phyloP scores from a whole-genome alignment of 768 basidiomycete genomes.

The Pholiota conissans region DNA sequence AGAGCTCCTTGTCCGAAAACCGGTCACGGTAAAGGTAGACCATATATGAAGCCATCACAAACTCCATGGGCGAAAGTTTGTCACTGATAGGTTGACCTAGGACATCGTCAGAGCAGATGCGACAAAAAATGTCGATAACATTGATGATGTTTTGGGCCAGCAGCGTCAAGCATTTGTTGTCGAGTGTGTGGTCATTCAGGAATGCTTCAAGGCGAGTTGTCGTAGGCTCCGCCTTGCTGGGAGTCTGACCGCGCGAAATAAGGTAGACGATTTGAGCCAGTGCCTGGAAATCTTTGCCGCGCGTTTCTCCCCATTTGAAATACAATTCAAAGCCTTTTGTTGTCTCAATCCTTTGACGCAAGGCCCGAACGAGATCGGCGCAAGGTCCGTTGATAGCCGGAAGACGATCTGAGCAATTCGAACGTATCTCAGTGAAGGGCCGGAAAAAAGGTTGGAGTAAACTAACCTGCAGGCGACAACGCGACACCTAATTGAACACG shows the following conservation, averaged over 20 bases:
- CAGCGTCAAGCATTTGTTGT: background rate
- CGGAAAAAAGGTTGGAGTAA: background rate
- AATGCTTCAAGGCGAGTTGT: conserved; percentile 24
- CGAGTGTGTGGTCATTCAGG: conserved; percentile 13
- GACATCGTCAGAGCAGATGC: conserved; percentile 12
- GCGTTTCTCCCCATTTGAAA: conserved; percentile 42
- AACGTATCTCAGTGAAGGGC: background rate
- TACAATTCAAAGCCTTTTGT: conserved; percentile 35
- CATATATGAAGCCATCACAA: conserved; percentile 41
- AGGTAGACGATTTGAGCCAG: conserved; percentile 37
- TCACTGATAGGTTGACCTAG: conserved; percentile 13
- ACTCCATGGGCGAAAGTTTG: conserved; percentile 20
- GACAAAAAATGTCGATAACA: conserved; percentile 22
- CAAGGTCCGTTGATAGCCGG: conserved; percentile 49
- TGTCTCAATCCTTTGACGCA: conserved; percentile 35
- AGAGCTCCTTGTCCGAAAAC: conserved; percentile 39
- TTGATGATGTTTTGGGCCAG: background rate
- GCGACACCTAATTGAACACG: conserved; percentile 54
- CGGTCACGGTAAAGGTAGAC: conserved; percentile 34
- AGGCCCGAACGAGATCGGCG: conserved; percentile 40
- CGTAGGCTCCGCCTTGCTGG: conserved; percentile 19
- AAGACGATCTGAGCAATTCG: conserved; percentile 40
- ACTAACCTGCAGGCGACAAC: conserved; percentile 46
- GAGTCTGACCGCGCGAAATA: conserved; percentile 15
- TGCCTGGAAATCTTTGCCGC: conserved; percentile 48